Evolutionary conservation across 164 flowering plant species (phyloP), one percentile per base, ranked within the genome.

Genomic region (Nelumbo lutea): DNA sequence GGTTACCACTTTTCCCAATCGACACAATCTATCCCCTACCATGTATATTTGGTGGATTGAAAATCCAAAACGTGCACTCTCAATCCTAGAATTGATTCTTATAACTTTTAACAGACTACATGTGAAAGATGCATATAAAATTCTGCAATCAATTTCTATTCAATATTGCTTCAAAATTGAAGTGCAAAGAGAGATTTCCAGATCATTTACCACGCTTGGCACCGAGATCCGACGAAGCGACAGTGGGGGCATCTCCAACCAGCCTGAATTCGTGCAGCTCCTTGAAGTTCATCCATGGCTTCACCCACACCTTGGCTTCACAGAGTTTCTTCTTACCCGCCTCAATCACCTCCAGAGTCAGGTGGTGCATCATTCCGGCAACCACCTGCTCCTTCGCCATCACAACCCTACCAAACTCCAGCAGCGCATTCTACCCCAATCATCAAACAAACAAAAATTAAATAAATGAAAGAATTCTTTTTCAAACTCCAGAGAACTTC

Each of bases 271-370:
- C 92, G 78, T 84, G 87, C 75, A 90, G 62, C 69, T 90, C 85
- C 78, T 86, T 90, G 78, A 86, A 88, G 64, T 83, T 74, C 86
- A 84, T 38, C 96, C 96, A 90, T 9, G 89, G 87, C 82, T 88
- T 88, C 66, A 85, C 90, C 90, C 88, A 90, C 3, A 90, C 84
- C 75, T 90, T 88, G 0, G 92, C 90, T 70, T 87, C 88, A 69
- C 83, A 89, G 2, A 89, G 70, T 80, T 83, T 86, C 78, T 83
- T 89, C 79, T 79, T 81, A 6, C 92, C 92, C n/a, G 87, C 88
- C 7, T 89, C 95, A 50, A 85, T 68, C 5, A 70, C 92, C 75
- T 89, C 95, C 62, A 89, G 55, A 3, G 90, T 89, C 9, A 89
- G 77, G 77, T 86, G 88, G 66, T 89, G 84, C 74, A 89, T 0